phyloP scores from a whole-genome alignment of 1,284 basidiomycete genomes.

The Mycena citricolor region DNA sequence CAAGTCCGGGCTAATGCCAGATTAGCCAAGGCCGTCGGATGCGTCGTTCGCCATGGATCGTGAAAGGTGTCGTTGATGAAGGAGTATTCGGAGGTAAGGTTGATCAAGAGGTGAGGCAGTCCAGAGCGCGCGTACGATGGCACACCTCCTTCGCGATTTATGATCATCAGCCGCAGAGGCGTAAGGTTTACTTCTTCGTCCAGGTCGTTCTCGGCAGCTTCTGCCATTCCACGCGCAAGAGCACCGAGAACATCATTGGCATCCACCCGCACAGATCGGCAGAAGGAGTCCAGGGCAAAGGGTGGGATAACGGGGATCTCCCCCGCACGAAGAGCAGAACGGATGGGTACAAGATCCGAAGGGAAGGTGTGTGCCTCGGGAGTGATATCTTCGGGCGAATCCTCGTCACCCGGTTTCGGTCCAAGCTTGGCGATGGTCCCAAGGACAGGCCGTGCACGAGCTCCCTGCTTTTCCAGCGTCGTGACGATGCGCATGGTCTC shows the following conservation, averaged over 20 bases:
- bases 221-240: conserved; percentile 85
- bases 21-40: conserved; percentile 88
- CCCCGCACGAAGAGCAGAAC: conserved; percentile 84
- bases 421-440: conserved; percentile 85
- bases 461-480: conserved; percentile 82
- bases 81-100: conserved; percentile 85
- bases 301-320: conserved; percentile 98
- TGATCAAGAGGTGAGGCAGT: conserved; percentile 94
- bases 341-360: conserved; percentile 78
- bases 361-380: conserved; percentile 78
- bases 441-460: conserved; percentile 83
- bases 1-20: conserved; percentile 87
- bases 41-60: conserved; percentile 71
- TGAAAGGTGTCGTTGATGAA: conserved; percentile 89
- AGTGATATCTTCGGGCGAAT: conserved; percentile 36
- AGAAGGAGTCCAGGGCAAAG: conserved; percentile 89
- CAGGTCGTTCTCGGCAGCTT: conserved; percentile 49
- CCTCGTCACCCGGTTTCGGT: conserved; percentile 61
- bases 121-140: conserved; percentile 96
- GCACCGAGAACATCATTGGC: conserved; percentile 92
- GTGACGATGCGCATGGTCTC: conserved; percentile 85
- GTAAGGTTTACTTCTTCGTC: conserved; percentile 71
- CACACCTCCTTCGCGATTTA: conserved; percentile 95
- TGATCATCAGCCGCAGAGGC: conserved; percentile 94
- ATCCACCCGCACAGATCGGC: conserved; percentile 81